Evolutionary conservation across 768 basidiomycete species (phyloP).

Genomic region (Hericium coralloides): DNA sequence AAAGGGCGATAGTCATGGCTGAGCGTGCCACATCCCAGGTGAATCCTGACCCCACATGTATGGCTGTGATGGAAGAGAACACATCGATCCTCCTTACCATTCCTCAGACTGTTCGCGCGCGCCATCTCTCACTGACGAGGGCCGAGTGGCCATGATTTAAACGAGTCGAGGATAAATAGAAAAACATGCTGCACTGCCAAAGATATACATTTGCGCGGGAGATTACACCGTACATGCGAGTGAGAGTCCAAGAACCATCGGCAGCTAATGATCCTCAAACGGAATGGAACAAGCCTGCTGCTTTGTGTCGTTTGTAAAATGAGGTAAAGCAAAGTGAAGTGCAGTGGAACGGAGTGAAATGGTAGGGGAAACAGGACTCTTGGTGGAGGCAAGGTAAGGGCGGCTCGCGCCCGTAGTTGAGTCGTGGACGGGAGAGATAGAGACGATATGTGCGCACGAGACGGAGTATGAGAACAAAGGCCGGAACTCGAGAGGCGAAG

Average conservation of each 20-base stretch:
- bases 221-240: constrained; percentile 14
- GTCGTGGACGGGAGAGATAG: no score
- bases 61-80: no score
- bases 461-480: background rate
- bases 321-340: background rate
- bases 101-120: no score
- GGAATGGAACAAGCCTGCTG: background rate
- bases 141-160: no score
- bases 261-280: background rate
- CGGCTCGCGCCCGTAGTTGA: no score
- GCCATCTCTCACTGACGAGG: no score
- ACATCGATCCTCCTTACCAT: no score
- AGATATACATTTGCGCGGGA: constrained; percentile 13
- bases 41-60: no score
- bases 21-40: no score
- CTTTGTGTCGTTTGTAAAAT: background rate
- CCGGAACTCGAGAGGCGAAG: constrained; percentile 4
- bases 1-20: no score
- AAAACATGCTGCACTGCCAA: constrained; percentile 7
- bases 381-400: no score
- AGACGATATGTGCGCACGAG: no score
- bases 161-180: background rate
- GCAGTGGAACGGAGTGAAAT: background rate
- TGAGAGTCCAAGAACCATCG: constrained; percentile 7
- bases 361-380: background rate